Evolutionary conservation across 306 rosid species (phyloP).

Genomic region (Dalbergia cultrata): DNA sequence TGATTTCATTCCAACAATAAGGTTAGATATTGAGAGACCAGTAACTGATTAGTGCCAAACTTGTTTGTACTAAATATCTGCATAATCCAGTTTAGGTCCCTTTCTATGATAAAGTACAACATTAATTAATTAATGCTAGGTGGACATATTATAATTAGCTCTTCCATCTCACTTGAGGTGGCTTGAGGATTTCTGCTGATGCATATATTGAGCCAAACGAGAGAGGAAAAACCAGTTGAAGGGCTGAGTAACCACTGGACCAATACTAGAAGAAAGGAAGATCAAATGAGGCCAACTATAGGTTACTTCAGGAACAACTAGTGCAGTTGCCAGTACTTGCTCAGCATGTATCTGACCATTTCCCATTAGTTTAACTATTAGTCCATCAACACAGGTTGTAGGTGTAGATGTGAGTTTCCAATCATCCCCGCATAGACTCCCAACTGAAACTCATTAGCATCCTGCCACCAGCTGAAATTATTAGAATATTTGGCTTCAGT

Average conservation of each 20-base stretch:
- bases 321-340: neutral
- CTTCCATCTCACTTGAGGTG: constrained; percentile 24
- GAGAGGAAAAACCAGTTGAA: neutral
- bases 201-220: neutral
- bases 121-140: constrained; percentile 44
- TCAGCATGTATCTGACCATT: neutral
- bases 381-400: neutral
- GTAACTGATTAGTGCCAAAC: constrained; percentile 22
- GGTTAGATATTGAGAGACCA: neutral
- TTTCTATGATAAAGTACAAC: constrained; percentile 38
- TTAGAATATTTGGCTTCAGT: neutral
- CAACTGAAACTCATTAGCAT: neutral
- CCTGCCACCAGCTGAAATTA: neutral
- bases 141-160: constrained; percentile 7
- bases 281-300: constrained; percentile 4
- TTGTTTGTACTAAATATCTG: constrained; percentile 37
- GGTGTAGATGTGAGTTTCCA: neutral
- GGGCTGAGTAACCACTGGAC: neutral
- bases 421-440: neutral
- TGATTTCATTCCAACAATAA: constrained; percentile 11
- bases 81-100: constrained; percentile 43
- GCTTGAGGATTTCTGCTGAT: neutral
- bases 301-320: neutral
- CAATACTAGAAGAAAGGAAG: neutral
- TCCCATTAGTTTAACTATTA: neutral